Evolutionary conservation across 2,329 filamentous ascomycete species (phyloP), one percentile per base, ranked within the genome.

Genomic region (Aspergillus aculeatinus): DNA sequence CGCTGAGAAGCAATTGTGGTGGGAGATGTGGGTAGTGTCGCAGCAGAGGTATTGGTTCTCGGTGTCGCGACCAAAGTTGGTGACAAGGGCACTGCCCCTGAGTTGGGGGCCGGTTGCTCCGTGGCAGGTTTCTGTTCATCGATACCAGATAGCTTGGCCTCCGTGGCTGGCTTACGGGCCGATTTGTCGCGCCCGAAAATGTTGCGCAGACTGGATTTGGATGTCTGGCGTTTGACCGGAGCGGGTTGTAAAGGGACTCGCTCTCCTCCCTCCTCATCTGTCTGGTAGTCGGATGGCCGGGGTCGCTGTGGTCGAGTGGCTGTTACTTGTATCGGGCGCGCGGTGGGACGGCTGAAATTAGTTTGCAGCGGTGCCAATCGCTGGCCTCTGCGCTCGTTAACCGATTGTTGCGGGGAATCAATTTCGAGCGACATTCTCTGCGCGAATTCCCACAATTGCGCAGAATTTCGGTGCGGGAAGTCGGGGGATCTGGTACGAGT

Each of bases 181-280:
- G 70, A 48, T 57, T 76, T 78, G 12, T 74, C 74, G 39, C 74
- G 73, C 16, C 67, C 68, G 59, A 79, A 77, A 11, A 78, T 65
- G 51, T 63, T 70, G 54, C 73, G 72, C 51, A 79, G 64, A 35
- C 74, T 73, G 11, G 74, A 69, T 59, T 74, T 76, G 33, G 76
- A 78, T 4, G 69, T 63, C 57, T 77, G 72, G 16, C 69, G 71
- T 58, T 73, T 77, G 10, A 70, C 64, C 1, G 68, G 67, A 19
- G 61, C 59, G 9, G 66, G 57, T 51, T 72, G 72, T 33, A 76
- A 68, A 21, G 74, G 75, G 48, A 75, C 66, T 27, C 70, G 65
- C 48, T 70, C 71, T 29, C 63, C 67, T n/a, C 62, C 55, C 7
- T 67, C 59, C 48, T 63, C 65, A 63, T 72, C 64, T 35, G 63